Evolutionary conservation across 1,139 yeast genomes (phyloP).

Genomic region (Yamadazyma conglobata): DNA sequence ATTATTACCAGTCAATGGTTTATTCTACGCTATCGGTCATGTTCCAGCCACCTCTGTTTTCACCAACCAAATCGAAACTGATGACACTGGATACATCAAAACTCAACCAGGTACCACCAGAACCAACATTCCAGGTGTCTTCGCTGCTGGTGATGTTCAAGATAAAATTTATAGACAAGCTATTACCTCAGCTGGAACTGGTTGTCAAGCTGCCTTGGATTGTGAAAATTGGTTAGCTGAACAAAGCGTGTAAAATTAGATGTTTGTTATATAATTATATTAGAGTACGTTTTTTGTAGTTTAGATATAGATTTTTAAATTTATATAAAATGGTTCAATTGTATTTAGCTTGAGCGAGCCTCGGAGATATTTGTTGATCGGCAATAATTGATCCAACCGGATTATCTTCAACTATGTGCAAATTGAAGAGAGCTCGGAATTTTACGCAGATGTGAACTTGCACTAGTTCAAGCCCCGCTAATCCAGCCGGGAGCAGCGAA

Average conservation of each 20-base stretch:
- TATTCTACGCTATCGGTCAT: conserved; percentile 98
- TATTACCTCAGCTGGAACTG: conserved; percentile 97
- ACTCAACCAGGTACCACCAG: conserved; percentile 85
- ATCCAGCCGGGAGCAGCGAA: too few species aligned
- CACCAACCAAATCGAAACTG: conserved; percentile 73
- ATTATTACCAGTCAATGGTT: conserved; percentile 80
- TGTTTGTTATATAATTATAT: too few species aligned
- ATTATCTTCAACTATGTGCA: too few species aligned
- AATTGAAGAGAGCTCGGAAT: too few species aligned
- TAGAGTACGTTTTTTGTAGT: too few species aligned
- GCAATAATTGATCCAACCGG: too few species aligned
- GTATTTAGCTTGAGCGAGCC: too few species aligned
- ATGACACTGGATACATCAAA: conserved; percentile 81
- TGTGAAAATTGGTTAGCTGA: conserved; percentile 83
- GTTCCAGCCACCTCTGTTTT: conserved; percentile 86
- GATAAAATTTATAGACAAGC: conserved; percentile 98
- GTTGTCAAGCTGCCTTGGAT: conserved; percentile 99
- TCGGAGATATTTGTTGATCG: too few species aligned
- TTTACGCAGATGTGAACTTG: too few species aligned
- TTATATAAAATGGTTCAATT: too few species aligned
- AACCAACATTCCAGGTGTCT: conserved; percentile 89
- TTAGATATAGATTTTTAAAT: too few species aligned
- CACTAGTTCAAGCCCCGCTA: too few species aligned
- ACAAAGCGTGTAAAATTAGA: conserved; percentile 36
- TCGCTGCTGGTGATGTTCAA: conserved; percentile 99